Conservation (phyloP, 2,329 filamentous ascomycete genomes). For the Trichoderma hamatum region DNA sequence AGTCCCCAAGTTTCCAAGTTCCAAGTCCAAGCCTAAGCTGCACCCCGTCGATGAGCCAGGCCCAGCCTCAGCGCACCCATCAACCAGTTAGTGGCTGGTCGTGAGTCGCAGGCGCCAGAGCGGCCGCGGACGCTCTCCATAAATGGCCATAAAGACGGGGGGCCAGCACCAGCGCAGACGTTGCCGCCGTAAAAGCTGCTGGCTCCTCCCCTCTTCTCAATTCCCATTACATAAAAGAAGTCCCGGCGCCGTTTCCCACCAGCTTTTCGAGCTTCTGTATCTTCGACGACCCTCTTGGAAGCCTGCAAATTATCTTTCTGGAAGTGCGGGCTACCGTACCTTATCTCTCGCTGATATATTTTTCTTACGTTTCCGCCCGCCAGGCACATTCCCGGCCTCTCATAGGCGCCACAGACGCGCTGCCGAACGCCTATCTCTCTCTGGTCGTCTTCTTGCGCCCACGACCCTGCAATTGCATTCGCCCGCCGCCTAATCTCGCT, state of each 20-base stretch:
- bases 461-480: constrained; percentile 27
- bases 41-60: constrained; percentile 5
- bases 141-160: constrained; percentile 24
- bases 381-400: constrained; percentile 28
- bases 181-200: constrained; percentile 17
- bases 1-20: not conserved
- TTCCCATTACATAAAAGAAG: constrained; percentile 48
- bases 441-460: constrained; percentile 34
- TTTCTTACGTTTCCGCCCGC: constrained; percentile 28
- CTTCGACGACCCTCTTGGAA: constrained; percentile 28
- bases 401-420: constrained; percentile 37
- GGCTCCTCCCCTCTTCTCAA: constrained; percentile 36
- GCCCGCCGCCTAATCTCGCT: constrained; percentile 17
- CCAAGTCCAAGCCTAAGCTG: constrained; percentile 3
- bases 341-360: constrained; percentile 35
- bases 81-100: constrained; percentile 11
- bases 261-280: constrained; percentile 35
- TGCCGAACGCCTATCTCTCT: constrained; percentile 32
- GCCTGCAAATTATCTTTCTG: constrained; percentile 28
- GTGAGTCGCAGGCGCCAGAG: not conserved
- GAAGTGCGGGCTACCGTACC: constrained; percentile 25
- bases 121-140: constrained; percentile 2
- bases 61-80: constrained; percentile 23
- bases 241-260: constrained; percentile 36
- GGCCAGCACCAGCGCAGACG: constrained; percentile 20